Evolutionary conservation across 495 filamentous ascomycete species (phyloP).

Genomic region (Neurospora cerealis): DNA sequence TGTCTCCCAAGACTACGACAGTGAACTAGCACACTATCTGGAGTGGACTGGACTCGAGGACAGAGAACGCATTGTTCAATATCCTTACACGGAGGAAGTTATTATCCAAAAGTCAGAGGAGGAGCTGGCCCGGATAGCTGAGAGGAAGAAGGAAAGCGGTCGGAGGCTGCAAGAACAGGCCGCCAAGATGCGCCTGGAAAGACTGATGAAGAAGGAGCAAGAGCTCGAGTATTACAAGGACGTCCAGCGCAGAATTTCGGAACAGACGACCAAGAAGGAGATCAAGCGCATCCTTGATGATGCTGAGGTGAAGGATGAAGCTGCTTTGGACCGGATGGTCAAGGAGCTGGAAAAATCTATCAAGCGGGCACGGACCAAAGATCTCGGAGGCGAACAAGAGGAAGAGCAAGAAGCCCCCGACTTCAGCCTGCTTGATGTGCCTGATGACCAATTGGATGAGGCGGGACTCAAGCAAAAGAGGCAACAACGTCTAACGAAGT

Average conservation of each 20-base stretch:
- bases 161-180: slow-evolving; percentile 89
- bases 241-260: slow-evolving; percentile 53
- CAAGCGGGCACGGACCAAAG: slow-evolving; percentile 79
- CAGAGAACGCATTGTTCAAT: slow-evolving; percentile 79
- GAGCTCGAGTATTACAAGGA: slow-evolving; percentile 90
- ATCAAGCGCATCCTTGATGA: slow-evolving; percentile 72
- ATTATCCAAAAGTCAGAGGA: slow-evolving; percentile 84
- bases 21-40: slow-evolving; percentile 61
- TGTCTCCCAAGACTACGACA: slow-evolving; percentile 69
- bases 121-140: slow-evolving; percentile 77
- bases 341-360: slow-evolving; percentile 84
- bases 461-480: slow-evolving; percentile 81
- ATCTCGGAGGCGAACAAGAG: slow-evolving; percentile 74
- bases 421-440: slow-evolving; percentile 78
- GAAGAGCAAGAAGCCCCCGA: slow-evolving; percentile 66
- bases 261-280: slow-evolving; percentile 73
- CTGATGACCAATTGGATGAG: slow-evolving; percentile 89
- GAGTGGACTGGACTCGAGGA: slow-evolving; percentile 86
- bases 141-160: slow-evolving; percentile 87
- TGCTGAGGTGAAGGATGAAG: slow-evolving; percentile 86
- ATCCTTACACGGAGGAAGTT: slow-evolving; percentile 85
- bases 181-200: slow-evolving; percentile 90
- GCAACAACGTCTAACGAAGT: slow-evolving; percentile 84
- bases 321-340: slow-evolving; percentile 64
- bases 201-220: slow-evolving; percentile 88